Percentiles rank a stretch among this genome's conserved stretches.
These are phyloP conservation scores for Brassica hybrid DNA, from an alignment of 441 rosid genomes.

Conservation along the genomic window DNA sequence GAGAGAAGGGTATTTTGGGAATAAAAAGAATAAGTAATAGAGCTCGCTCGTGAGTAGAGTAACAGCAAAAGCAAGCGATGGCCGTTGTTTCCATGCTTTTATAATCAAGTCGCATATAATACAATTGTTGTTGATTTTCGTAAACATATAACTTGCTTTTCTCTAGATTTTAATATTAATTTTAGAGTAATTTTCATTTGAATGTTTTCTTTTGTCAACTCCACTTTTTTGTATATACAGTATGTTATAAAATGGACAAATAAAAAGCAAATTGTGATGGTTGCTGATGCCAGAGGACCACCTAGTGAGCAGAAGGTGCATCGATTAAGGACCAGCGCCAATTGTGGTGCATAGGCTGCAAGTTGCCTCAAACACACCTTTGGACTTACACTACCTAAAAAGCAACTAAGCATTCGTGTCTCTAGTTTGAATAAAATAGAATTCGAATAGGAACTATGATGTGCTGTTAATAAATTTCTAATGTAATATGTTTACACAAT, in stretches of 20 bases:
- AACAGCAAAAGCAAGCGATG: neutral
- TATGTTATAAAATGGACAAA: too few species aligned
- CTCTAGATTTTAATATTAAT: too few species aligned
- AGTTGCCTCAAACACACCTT: too few species aligned
- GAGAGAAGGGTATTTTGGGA: conserved; percentile 51
- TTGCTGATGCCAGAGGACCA: too few species aligned
- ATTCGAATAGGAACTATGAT: neutral
- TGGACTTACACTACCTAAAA: too few species aligned
- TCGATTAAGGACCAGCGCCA: neutral
- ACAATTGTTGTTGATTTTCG: neutral
- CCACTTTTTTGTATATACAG: too few species aligned
- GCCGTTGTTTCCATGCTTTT: conserved; percentile 12
- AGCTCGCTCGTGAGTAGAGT: neutral
- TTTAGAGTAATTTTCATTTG: too few species aligned
- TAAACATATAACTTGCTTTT: too few species aligned
- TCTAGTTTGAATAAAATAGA: neutral
- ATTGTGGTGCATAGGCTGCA: conserved; percentile 10
- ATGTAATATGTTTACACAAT: neutral
- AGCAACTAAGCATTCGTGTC: too few species aligned
- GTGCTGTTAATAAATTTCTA: neutral
- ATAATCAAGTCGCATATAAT: neutral
- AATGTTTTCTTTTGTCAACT: too few species aligned
- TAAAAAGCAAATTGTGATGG: too few species aligned
- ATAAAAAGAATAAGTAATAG: neutral
- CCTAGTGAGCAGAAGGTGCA: neutral